Evolutionary conservation across 805 yeast genomes (phyloP).

Genomic region (Myxozyma kluyveri): DNA sequence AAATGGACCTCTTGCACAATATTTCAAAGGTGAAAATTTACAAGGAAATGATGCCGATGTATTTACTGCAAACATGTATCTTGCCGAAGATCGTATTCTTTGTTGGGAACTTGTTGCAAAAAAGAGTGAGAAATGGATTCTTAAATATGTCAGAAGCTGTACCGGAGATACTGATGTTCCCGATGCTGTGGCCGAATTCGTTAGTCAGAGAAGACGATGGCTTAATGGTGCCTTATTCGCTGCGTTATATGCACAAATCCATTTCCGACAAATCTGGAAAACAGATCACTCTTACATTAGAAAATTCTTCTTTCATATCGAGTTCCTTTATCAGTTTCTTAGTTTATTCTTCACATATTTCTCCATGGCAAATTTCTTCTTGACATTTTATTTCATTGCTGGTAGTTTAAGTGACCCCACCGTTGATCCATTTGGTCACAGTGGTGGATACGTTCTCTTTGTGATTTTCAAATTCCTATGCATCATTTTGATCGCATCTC

Average conservation of each 20-base stretch:
- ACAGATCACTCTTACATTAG: slow-evolving; percentile 68
- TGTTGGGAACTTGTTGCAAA: slow-evolving; percentile 96
- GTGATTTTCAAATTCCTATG: slow-evolving; percentile 83
- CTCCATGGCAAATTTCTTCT: slow-evolving; percentile 81
- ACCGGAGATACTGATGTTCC: slow-evolving; percentile 96
- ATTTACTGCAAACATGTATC: slow-evolving; percentile 92
- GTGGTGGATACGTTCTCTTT: slow-evolving; percentile 73
- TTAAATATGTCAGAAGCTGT: slow-evolving; percentile 83
- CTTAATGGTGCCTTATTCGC: slow-evolving; percentile 96
- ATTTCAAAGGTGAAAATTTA: slow-evolving; percentile 87
- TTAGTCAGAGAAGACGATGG: slow-evolving; percentile 94
- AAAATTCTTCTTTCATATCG: slow-evolving; percentile 69
- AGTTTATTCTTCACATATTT: slow-evolving; percentile 86
- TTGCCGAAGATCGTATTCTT: slow-evolving; percentile 93
- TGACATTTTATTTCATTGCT: slow-evolving; percentile 85
- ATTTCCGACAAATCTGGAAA: slow-evolving; percentile 71
- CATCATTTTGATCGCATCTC: slow-evolving; percentile 72
- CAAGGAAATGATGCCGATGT: slow-evolving; percentile 70
- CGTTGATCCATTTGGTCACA: slow-evolving; percentile 27
- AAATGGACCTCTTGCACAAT: slow-evolving; percentile 80
- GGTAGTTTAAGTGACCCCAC: slow-evolving; percentile 65
- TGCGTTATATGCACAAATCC: slow-evolving; percentile 78
- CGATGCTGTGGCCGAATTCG: slow-evolving; percentile 68
- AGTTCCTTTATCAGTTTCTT: slow-evolving; percentile 73
- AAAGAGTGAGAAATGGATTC: slow-evolving; percentile 64